phyloP scores from a whole-genome alignment of 768 basidiomycete species.

The Amyloporia xantha region DNA sequence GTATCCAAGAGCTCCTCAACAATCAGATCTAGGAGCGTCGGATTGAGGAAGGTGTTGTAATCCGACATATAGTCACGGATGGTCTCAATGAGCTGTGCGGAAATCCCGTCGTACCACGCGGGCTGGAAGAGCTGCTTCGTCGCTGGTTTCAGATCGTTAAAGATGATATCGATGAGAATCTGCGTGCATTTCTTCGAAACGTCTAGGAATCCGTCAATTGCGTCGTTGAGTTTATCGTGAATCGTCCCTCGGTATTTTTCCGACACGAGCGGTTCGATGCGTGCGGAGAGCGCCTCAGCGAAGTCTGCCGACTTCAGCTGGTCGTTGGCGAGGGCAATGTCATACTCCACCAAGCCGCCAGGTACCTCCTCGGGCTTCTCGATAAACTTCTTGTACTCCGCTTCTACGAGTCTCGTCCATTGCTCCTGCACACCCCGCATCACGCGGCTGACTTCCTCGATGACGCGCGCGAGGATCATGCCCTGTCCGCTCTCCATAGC shows the following conservation, averaged over 20 bases:
- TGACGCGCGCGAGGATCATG: constrained; percentile 83
- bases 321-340: constrained; percentile 95
- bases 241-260: constrained; percentile 85
- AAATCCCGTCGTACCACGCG: constrained; percentile 85
- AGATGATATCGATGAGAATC: constrained; percentile 88
- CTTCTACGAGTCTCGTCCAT: constrained; percentile 79
- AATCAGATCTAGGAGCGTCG: constrained; percentile 84
- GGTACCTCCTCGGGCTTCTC: constrained; percentile 86
- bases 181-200: constrained; percentile 97
- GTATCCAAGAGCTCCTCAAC: constrained; percentile 89
- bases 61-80: constrained; percentile 97
- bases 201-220: constrained; percentile 97
- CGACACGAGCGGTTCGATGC: constrained; percentile 87
- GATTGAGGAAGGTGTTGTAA: constrained; percentile 86
- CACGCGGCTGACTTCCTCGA: constrained; percentile 81
- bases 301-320: constrained; percentile 96
- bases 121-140: constrained; percentile 79
- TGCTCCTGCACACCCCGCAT: constrained; percentile 85
- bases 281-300: constrained; percentile 75
- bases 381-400: constrained; percentile 79
- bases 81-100: constrained; percentile 88
- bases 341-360: constrained; percentile 90
- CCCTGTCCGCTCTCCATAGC: constrained; percentile 96
- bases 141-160: constrained; percentile 89
- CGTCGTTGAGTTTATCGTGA: constrained; percentile 84